Evolutionary conservation across 2,329 filamentous ascomycete genomes (phyloP).

Genomic region (Clonostachys chloroleuca): DNA sequence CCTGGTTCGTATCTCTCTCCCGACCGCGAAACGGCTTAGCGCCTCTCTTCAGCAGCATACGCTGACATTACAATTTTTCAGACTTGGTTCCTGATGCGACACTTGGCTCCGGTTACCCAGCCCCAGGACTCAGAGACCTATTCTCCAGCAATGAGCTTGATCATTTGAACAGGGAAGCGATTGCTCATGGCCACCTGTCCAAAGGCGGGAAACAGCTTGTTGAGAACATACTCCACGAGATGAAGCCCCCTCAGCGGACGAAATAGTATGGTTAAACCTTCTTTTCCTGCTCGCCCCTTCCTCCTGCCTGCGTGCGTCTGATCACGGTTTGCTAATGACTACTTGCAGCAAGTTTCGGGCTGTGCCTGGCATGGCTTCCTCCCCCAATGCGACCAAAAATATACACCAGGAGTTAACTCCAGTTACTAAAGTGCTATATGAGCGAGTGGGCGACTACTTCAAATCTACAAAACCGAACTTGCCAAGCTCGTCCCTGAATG

Average conservation of each 20-base stretch:
- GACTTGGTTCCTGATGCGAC: slow-evolving; percentile 64
- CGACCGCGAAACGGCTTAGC: no score
- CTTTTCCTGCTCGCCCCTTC: background rate
- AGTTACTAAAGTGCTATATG: slow-evolving; percentile 35
- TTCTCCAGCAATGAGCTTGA: slow-evolving; percentile 55
- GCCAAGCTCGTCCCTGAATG: slow-evolving; percentile 7
- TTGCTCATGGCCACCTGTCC: slow-evolving; percentile 51
- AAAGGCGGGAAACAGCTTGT: slow-evolving; percentile 67
- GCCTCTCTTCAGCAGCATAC: background rate
- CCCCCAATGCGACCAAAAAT: slow-evolving; percentile 12
- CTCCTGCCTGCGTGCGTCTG: no score
- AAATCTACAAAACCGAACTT: slow-evolving; percentile 27
- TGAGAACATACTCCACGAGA: slow-evolving; percentile 68
- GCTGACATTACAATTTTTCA: slow-evolving; percentile 18
- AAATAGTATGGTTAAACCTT: slow-evolving; percentile 49
- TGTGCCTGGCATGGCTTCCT: slow-evolving; percentile 12
- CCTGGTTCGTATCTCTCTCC: slow-evolving; percentile 47
- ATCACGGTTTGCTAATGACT: slow-evolving; percentile 14
- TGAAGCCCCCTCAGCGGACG: slow-evolving; percentile 67
- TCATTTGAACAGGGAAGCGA: slow-evolving; percentile 67
- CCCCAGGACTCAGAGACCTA: slow-evolving; percentile 42
- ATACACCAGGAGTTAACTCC: slow-evolving; percentile 41
- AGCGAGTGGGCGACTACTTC: slow-evolving; percentile 32
- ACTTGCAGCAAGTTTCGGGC: slow-evolving; percentile 46
- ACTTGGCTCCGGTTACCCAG: slow-evolving; percentile 51